A percentile compares a stretch with the other conserved stretches of the same genome.
Evolutionary conservation across 108 stramenopile species (phyloP).

Genomic region (Aurantiochytrium sp.): DNA sequence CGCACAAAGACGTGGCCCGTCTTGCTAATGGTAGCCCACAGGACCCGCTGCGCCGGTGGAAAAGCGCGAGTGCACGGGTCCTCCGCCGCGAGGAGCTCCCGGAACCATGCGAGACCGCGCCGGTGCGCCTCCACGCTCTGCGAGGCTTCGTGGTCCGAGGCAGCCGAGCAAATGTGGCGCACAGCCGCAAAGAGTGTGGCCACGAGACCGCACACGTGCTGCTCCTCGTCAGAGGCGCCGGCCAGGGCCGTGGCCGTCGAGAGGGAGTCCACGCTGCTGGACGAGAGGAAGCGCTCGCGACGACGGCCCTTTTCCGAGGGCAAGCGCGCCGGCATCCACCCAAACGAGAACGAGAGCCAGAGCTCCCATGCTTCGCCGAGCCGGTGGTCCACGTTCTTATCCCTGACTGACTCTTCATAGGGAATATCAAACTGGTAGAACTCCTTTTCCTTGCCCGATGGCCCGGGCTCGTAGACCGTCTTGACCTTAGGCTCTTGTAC

Average conservation of each 20-base stretch:
- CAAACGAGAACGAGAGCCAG: not conserved
- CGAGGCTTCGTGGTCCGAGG: not conserved
- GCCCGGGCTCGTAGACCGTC: not conserved
- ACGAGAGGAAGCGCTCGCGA: not conserved
- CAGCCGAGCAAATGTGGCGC: not conserved
- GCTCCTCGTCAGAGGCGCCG: not conserved
- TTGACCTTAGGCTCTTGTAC: not conserved
- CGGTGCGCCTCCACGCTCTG: not conserved
- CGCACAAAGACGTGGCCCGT: not conserved
- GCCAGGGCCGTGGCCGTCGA: not conserved
- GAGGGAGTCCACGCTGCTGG: not conserved
- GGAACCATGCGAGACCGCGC: not conserved
- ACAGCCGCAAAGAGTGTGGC: not conserved
- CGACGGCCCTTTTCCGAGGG: not conserved
- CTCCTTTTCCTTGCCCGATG: not conserved
- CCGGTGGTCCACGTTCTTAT: not conserved
- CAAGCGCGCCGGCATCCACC: not conserved
- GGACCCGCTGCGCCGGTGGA: not conserved
- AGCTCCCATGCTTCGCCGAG: not conserved
- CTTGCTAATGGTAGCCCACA: not conserved
- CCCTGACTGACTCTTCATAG: not conserved
- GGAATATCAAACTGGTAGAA: not conserved
- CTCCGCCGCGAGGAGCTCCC: not conserved
- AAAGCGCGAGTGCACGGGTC: not conserved
- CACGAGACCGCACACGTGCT: not conserved